Evolutionary conservation across 139 green algal species (phyloP).

Genomic region (Nannochloris sp.): DNA sequence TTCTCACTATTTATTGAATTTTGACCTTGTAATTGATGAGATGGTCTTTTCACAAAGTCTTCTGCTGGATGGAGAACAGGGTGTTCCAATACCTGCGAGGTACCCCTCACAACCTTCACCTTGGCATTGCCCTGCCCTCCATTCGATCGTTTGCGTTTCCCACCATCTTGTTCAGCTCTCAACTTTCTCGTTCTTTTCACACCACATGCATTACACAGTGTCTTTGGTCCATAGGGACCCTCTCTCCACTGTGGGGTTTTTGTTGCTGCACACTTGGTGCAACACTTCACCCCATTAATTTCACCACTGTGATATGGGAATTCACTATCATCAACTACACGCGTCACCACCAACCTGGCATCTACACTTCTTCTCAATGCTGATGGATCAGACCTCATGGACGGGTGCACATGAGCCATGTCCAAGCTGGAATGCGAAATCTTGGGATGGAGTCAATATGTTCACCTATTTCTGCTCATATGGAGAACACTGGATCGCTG

Average conservation of each 20-base stretch:
- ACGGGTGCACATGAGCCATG: too few relatives aligned
- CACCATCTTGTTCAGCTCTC: slow-evolving; percentile 33
- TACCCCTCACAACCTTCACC: neutral
- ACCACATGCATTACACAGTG: slow-evolving; percentile 45
- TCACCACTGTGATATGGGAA: slow-evolving; percentile 10
- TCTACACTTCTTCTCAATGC: too few relatives aligned
- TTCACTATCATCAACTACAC: neutral
- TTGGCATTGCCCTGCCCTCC: neutral
- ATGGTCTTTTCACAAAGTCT: slow-evolving; percentile 20
- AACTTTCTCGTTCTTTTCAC: slow-evolving; percentile 37
- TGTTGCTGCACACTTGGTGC: slow-evolving; percentile 40
- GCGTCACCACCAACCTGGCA: too few relatives aligned
- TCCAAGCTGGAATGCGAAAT: too few relatives aligned
- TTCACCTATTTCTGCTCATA: too few relatives aligned
- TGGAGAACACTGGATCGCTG: too few relatives aligned
- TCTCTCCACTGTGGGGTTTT: slow-evolving; percentile 52
- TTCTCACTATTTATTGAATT: neutral
- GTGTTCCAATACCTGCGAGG: neutral
- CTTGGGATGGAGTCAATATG: too few relatives aligned
- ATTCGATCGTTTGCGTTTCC: slow-evolving; percentile 17
- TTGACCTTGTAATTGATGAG: neutral
- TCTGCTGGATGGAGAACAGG: slow-evolving; percentile 3
- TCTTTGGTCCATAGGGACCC: slow-evolving; percentile 44
- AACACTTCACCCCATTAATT: slow-evolving; percentile 31
- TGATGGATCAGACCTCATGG: too few relatives aligned